Evolutionary conservation across 257 asterid species (phyloP).

Genomic region (Verbascum thapsus): DNA sequence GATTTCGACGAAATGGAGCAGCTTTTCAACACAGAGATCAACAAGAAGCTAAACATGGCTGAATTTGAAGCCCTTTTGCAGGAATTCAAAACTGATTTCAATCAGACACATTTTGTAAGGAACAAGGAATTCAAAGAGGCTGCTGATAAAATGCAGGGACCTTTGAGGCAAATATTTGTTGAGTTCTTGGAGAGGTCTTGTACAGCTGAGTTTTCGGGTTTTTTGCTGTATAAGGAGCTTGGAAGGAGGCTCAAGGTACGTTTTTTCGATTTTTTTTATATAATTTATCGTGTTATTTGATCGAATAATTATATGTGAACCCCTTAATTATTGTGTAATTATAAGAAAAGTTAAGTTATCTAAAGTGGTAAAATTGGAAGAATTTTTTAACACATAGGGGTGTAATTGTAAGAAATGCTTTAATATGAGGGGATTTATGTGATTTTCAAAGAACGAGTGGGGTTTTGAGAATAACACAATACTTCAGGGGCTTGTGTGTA

Average conservation of each 20-base stretch:
- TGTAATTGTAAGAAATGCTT: no score
- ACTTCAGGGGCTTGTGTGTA: no score
- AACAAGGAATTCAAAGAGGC: conserved; percentile 91
- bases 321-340: no score
- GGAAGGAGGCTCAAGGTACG: conserved; percentile 90
- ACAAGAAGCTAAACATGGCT: conserved; percentile 77
- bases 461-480: no score
- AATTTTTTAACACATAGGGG: no score
- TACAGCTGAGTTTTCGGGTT: conserved; percentile 96
- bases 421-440: no score
- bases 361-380: no score
- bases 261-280: no score
- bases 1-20: conserved; percentile 98
- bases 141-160: conserved; percentile 83
- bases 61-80: conserved; percentile 87
- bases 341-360: no score
- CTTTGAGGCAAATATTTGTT: conserved; percentile 78
- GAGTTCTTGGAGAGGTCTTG: conserved; percentile 95
- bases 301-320: no score
- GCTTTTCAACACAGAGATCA: conserved; percentile 89
- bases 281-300: no score
- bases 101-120: conserved; percentile 92
- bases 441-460: no score
- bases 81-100: conserved; percentile 98
- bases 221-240: conserved; percentile 85